phyloP scores from a whole-genome alignment of 1,139 yeast species.

The Saccharomyces hybrid region DNA sequence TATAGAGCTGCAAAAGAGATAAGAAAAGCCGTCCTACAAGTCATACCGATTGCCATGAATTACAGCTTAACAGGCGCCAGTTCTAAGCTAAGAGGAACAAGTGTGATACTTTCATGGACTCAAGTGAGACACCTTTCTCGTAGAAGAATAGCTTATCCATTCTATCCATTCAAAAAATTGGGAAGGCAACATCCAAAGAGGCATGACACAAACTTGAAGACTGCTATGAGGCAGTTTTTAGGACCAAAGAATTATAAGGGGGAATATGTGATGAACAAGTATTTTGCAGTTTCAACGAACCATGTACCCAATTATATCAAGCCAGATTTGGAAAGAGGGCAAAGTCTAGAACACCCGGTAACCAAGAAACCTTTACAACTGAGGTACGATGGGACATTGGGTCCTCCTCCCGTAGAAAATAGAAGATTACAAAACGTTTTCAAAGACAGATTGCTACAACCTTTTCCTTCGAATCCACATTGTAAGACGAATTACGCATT shows the following conservation, averaged over 20 bases:
- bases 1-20: background rate
- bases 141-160: slow-evolving; percentile 43
- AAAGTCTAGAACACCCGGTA: slow-evolving; percentile 36
- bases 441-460: slow-evolving; percentile 44
- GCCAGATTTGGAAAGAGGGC: slow-evolving; percentile 46
- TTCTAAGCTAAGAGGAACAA: background rate
- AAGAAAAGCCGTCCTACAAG: background rate
- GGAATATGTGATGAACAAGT: slow-evolving; percentile 69
- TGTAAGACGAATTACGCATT: slow-evolving; percentile 62
- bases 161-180: slow-evolving; percentile 37
- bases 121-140: slow-evolving; percentile 36
- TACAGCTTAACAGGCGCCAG: background rate
- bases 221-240: slow-evolving; percentile 43
- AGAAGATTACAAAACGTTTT: slow-evolving; percentile 26
- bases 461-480: slow-evolving; percentile 70
- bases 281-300: slow-evolving; percentile 62
- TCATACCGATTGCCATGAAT: background rate
- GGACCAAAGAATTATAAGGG: slow-evolving; percentile 85
- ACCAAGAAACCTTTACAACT: slow-evolving; percentile 30
- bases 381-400: slow-evolving; percentile 21
- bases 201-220: slow-evolving; percentile 35
- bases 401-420: slow-evolving; percentile 7
- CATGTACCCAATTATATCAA: slow-evolving; percentile 70
- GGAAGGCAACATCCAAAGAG: slow-evolving; percentile 38
- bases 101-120: background rate